Percentiles rank a stretch among this genome's conserved stretches.
Conservation (phyloP, 257 asterid species). For the Cordia subcordata region DNA sequence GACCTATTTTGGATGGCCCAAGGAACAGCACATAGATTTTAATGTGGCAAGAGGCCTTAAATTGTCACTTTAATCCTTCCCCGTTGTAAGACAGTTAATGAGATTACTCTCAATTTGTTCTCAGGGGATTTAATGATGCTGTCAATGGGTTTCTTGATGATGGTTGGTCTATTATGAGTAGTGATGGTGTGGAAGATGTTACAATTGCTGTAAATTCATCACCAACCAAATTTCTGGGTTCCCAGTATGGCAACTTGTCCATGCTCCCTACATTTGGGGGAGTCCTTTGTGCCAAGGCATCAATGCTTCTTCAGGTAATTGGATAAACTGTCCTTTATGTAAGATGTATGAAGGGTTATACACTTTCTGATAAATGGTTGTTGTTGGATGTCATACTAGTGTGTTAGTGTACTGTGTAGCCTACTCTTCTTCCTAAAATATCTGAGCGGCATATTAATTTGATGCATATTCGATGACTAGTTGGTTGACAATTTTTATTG, state of each 20-base stretch:
- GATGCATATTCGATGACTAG: neutral
- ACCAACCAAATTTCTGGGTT: slow-evolving; percentile 73
- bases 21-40: neutral
- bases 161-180: slow-evolving; percentile 84
- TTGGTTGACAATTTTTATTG: neutral
- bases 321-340: neutral
- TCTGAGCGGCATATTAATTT: neutral
- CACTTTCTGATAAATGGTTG: neutral
- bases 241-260: slow-evolving; percentile 58
- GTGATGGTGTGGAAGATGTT: slow-evolving; percentile 87
- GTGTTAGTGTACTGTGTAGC: neutral
- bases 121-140: slow-evolving; percentile 93
- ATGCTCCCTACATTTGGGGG: slow-evolving; percentile 84
- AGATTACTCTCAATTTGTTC: neutral
- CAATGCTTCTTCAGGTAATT: slow-evolving; percentile 94
- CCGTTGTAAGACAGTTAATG: neutral
- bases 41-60: neutral
- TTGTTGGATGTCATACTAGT: neutral
- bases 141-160: slow-evolving; percentile 93
- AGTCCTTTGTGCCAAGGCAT: slow-evolving; percentile 90
- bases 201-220: slow-evolving; percentile 80
- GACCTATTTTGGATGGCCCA: too few species aligned
- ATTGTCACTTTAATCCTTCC: neutral
- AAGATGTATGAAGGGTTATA: neutral
- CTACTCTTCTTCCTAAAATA: too few species aligned